These are phyloP conservation scores for Stephanodiscus triporus DNA, from an alignment of 108 stramenopile species.

Conservation along the genomic window DNA sequence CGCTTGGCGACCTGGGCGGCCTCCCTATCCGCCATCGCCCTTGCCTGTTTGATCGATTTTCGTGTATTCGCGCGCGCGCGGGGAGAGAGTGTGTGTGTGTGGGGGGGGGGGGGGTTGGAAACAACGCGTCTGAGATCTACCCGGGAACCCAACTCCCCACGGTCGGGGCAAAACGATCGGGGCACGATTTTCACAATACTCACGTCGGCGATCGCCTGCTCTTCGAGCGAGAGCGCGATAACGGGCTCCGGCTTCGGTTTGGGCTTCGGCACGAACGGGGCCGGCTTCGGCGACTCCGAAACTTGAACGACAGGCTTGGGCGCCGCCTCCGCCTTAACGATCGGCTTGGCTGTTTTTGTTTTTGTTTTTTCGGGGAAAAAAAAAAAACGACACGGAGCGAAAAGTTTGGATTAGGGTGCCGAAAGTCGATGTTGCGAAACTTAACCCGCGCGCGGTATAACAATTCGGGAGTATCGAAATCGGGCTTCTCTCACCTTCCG, in stretches of 20 bases:
- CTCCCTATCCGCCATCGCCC: constrained; percentile 60
- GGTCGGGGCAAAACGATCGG: too few species aligned
- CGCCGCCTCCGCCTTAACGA: constrained; percentile 13
- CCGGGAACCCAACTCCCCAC: too few species aligned
- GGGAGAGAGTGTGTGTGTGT: too few species aligned
- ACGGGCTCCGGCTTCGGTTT: constrained; percentile 49
- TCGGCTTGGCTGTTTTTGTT: constrained; percentile 18
- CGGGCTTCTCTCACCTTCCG: neutral
- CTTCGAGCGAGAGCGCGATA: constrained; percentile 61
- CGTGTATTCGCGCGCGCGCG: too few species aligned
- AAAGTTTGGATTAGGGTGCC: too few species aligned
- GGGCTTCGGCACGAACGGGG: constrained; percentile 27
- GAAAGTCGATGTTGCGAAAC: too few species aligned
- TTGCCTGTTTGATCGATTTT: constrained; percentile 32
- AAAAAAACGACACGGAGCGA: too few species aligned
- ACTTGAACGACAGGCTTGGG: constrained; percentile 24
- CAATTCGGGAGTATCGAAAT: too few species aligned
- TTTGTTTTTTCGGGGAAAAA: too few species aligned
- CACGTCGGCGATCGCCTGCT: constrained; percentile 66
- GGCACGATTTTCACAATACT: constrained; percentile 20
- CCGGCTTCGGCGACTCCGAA: constrained; percentile 37
- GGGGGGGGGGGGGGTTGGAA: neutral
- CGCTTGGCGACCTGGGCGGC: constrained; percentile 63
- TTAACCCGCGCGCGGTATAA: too few species aligned
- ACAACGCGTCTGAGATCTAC: neutral